Conservation (phyloP, 805 yeast genomes). For the Starmera caribaea region DNA sequence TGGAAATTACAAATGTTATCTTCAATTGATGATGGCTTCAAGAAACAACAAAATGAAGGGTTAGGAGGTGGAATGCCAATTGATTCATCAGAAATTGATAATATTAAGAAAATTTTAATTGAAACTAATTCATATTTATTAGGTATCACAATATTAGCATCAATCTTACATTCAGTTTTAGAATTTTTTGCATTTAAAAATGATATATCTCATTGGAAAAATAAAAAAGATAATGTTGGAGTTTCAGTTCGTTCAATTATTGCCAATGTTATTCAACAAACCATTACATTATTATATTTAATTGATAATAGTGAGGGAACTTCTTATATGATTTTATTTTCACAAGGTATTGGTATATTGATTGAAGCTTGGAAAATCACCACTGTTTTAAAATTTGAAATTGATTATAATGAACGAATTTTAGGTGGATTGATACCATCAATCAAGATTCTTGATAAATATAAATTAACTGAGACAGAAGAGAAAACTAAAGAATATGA, state of each 20-base stretch:
- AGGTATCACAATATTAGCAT: slow-evolving; percentile 22
- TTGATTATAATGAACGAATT: slow-evolving; percentile 8
- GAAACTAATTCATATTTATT: slow-evolving; percentile 29
- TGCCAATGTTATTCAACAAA: slow-evolving; percentile 30
- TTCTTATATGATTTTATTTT: slow-evolving; percentile 25
- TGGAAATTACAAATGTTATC: slow-evolving; percentile 24
- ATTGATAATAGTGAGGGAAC: slow-evolving; percentile 30
- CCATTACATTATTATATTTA: slow-evolving; percentile 27
- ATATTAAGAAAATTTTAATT: slow-evolving; percentile 23
- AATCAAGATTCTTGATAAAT: slow-evolving; percentile 22
- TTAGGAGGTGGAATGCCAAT: slow-evolving; percentile 11
- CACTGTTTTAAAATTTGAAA: slow-evolving; percentile 23
- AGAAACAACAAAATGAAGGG: slow-evolving; percentile 19
- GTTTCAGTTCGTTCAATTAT: slow-evolving; percentile 28
- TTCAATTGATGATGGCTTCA: slow-evolving; percentile 20
- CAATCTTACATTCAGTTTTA: slow-evolving; percentile 26
- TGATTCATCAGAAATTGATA: slow-evolving; percentile 25
- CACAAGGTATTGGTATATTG: slow-evolving; percentile 27
- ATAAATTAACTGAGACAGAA: slow-evolving; percentile 26
- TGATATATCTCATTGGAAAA: slow-evolving; percentile 31
- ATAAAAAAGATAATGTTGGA: slow-evolving; percentile 30
- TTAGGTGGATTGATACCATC: slow-evolving; percentile 11
- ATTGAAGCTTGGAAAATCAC: slow-evolving; percentile 35
- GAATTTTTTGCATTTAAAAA: slow-evolving; percentile 32
- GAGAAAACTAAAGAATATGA: slow-evolving; percentile 31